Conservation (phyloP, 202 grass and related monocot species). For the Setaria italica region DNA sequence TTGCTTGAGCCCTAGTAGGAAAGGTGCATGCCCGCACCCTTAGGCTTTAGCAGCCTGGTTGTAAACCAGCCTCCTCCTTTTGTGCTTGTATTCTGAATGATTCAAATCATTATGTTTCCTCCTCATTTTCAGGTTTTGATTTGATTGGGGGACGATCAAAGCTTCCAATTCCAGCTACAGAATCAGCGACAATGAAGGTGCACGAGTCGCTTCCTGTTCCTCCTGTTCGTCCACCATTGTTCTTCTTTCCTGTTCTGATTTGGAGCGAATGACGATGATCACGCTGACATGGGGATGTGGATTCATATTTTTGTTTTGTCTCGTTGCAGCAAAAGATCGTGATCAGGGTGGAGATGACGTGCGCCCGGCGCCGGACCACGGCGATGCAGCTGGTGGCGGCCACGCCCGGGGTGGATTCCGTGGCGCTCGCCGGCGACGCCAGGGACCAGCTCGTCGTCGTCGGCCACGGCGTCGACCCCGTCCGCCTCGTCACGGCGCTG, state of each 20-base stretch:
- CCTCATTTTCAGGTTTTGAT: too few relatives aligned
- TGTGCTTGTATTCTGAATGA: too few relatives aligned
- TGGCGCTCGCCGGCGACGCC: constrained; percentile 51
- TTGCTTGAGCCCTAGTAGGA: too few relatives aligned
- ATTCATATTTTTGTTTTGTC: not conserved
- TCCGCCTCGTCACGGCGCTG: constrained; percentile 41
- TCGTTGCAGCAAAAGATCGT: constrained; percentile 54
- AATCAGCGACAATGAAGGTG: constrained; percentile 14
- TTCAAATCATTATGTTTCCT: too few relatives aligned
- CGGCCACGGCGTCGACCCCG: constrained; percentile 56
- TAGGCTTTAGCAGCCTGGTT: too few relatives aligned
- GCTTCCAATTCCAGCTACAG: too few relatives aligned
- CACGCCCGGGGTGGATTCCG: constrained; percentile 47
- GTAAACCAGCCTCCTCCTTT: too few relatives aligned
- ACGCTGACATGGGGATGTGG: not conserved
- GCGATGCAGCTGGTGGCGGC: constrained; percentile 63
- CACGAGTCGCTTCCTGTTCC: not conserved
- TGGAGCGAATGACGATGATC: not conserved
- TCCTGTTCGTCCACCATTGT: too few relatives aligned
- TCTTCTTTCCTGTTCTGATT: too few relatives aligned
- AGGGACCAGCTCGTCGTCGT: constrained; percentile 63
- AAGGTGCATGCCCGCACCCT: too few relatives aligned
- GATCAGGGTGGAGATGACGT: constrained; percentile 60
- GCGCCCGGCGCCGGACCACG: constrained; percentile 61
- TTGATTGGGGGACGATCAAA: too few relatives aligned